These are phyloP conservation scores for Castanospermum australe DNA, from an alignment of 306 rosid species.

Conservation along the genomic window DNA sequence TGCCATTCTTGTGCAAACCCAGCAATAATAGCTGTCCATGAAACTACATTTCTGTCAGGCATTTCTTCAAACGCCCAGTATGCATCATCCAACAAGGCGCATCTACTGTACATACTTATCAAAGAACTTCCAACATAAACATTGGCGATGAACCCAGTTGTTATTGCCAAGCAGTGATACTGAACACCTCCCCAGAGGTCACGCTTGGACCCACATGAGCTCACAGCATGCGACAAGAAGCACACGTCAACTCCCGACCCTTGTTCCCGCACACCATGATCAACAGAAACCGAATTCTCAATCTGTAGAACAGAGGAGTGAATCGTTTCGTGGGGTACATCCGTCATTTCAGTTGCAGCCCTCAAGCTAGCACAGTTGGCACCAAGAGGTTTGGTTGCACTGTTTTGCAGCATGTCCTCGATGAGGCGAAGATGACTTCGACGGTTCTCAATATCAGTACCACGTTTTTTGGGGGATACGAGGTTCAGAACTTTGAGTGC, in stretches of 20 bases:
- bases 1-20: conserved; percentile 79
- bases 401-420: conserved; percentile 44
- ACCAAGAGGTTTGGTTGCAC: neutral
- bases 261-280: conserved; percentile 24
- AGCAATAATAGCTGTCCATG: conserved; percentile 74
- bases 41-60: conserved; percentile 74
- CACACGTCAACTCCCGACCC: conserved; percentile 39
- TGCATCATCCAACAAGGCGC: conserved; percentile 53
- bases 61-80: conserved; percentile 61
- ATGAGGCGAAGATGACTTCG: conserved; percentile 68
- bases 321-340: conserved; percentile 14
- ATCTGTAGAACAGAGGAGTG: conserved; percentile 25
- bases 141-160: conserved; percentile 61
- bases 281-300: conserved; percentile 9
- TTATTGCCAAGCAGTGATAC: conserved; percentile 66
- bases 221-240: conserved; percentile 55
- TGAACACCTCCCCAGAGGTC: conserved; percentile 60
- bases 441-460: conserved; percentile 24
- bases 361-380: neutral
- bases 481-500: conserved; percentile 59
- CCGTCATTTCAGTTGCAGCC: neutral
- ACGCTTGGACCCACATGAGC: conserved; percentile 53
- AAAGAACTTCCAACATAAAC: conserved; percentile 79
- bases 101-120: conserved; percentile 61
- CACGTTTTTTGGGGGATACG: conserved; percentile 35